Percentiles rank a stretch among this genome's conserved stretches.
Evolutionary conservation across 192 early-diverging fungal species (phyloP).

Genomic region (Geranomyces michiganensis): DNA sequence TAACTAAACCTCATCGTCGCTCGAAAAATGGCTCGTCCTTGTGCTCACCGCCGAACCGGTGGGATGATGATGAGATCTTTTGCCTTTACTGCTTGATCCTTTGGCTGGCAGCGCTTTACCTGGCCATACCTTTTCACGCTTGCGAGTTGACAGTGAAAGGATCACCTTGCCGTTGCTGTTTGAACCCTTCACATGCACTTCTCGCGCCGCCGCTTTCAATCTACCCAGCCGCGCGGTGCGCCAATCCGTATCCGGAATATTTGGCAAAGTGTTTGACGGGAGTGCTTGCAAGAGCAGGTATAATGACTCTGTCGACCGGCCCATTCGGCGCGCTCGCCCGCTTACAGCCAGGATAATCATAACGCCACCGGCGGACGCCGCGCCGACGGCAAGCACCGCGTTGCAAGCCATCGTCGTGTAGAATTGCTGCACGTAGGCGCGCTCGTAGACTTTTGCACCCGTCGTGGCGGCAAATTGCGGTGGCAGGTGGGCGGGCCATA

Average conservation of each 20-base stretch:
- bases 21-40: too few species aligned
- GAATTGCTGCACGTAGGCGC: neutral
- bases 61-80: too few species aligned
- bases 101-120: too few species aligned
- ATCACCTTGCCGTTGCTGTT: neutral
- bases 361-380: neutral
- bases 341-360: neutral
- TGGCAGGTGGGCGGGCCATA: neutral
- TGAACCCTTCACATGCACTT: neutral
- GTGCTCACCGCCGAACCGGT: too few species aligned
- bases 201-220: neutral
- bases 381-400: neutral
- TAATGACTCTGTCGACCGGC: neutral
- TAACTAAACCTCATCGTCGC: too few species aligned
- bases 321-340: too few species aligned
- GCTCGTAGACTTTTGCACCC: neutral
- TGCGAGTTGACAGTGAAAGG: too few species aligned
- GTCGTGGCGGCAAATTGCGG: neutral
- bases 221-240: neutral
- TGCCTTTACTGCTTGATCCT: too few species aligned
- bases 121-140: too few species aligned
- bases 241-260: neutral
- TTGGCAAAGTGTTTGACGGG: neutral
- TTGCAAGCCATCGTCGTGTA: neutral
- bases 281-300: slow-evolving; percentile 1